Evolutionary conservation across 1,284 basidiomycete genomes (phyloP).

Genomic region (Xerocomus amazonicus): DNA sequence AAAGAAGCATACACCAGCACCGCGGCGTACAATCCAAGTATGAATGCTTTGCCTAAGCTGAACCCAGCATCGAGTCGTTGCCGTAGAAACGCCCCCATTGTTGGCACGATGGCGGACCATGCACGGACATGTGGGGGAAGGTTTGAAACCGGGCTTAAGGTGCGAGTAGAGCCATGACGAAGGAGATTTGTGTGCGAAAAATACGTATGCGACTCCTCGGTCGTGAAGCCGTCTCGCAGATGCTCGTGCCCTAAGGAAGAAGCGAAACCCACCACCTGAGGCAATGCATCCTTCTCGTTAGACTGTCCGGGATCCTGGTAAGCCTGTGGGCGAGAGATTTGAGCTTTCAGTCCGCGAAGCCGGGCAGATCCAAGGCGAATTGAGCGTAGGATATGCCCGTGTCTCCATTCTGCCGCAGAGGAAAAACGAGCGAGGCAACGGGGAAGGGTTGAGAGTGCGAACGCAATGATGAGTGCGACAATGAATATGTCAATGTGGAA

Average conservation of each 20-base stretch:
- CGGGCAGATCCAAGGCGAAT: constrained; percentile 16
- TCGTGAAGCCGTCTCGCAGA: constrained; percentile 12
- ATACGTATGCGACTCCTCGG: constrained; percentile 33
- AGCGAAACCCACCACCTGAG: constrained; percentile 3
- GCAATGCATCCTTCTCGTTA: constrained; percentile 12
- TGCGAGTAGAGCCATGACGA: constrained; percentile 14
- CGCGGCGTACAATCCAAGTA: constrained; percentile 47
- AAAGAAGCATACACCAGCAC: constrained; percentile 51
- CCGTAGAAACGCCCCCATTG: constrained; percentile 40
- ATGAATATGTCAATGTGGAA: constrained; percentile 46
- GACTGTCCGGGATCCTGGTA: constrained; percentile 1
- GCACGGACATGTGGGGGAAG: constrained; percentile 47
- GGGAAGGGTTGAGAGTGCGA: constrained; percentile 45
- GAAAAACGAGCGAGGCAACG: constrained; percentile 49
- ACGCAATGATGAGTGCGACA: constrained; percentile 36
- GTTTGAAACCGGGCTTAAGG: constrained; percentile 8
- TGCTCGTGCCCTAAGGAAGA: constrained; percentile 26
- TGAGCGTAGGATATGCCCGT: constrained; percentile 45
- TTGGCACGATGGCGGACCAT: constrained; percentile 40
- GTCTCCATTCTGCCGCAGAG: constrained; percentile 44
- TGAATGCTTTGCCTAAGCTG: constrained; percentile 47
- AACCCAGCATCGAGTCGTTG: constrained; percentile 47
- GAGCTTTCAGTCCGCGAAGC: constrained; percentile 7
- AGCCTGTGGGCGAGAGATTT: background rate
- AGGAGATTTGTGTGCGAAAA: constrained; percentile 24